Percentiles rank a stretch among this genome's conserved stretches.
phyloP scores from a whole-genome alignment of 305 asterid genomes.

The Plantago lanceolata region DNA sequence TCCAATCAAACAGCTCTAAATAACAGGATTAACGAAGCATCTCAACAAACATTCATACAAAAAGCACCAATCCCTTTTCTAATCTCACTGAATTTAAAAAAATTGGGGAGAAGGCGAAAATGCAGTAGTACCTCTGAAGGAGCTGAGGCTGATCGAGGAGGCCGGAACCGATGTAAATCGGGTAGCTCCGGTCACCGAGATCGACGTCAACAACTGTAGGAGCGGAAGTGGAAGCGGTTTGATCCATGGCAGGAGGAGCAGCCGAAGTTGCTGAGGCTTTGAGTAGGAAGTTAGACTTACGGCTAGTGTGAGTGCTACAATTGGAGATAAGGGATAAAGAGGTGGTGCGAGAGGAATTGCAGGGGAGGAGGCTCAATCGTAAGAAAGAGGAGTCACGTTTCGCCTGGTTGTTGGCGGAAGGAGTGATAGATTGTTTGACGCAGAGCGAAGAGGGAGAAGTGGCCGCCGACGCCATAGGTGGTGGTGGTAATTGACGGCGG shows the following conservation, averaged over 20 bases:
- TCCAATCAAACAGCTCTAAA: too few species aligned
- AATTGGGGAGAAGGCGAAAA: background rate
- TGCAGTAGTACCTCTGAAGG: slow-evolving; percentile 55
- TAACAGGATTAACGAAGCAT: too few species aligned
- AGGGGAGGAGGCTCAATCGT: background rate
- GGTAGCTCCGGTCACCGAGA: slow-evolving; percentile 94
- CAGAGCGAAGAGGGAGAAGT: background rate
- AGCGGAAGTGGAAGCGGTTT: slow-evolving; percentile 35
- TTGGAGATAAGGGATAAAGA: background rate
- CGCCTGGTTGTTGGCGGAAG: background rate
- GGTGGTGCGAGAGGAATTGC: background rate
- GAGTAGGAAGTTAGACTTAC: slow-evolving; percentile 21
- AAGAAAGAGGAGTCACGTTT: background rate
- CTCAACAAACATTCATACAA: too few species aligned
- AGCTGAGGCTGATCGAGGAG: slow-evolving; percentile 71
- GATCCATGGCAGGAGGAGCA: slow-evolving; percentile 57
- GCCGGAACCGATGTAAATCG: slow-evolving; percentile 92
- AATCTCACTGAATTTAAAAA: background rate
- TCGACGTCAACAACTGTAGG: slow-evolving; percentile 73
- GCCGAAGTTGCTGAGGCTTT: slow-evolving; percentile 48
- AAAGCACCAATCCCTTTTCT: too few species aligned
- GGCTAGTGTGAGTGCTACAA: background rate
- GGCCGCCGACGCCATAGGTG: background rate
- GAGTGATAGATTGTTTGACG: background rate
- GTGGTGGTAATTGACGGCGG: too few species aligned